phyloP scores from a whole-genome alignment of 352 stramenopile genomes.

The Pythium brachiatum region DNA sequence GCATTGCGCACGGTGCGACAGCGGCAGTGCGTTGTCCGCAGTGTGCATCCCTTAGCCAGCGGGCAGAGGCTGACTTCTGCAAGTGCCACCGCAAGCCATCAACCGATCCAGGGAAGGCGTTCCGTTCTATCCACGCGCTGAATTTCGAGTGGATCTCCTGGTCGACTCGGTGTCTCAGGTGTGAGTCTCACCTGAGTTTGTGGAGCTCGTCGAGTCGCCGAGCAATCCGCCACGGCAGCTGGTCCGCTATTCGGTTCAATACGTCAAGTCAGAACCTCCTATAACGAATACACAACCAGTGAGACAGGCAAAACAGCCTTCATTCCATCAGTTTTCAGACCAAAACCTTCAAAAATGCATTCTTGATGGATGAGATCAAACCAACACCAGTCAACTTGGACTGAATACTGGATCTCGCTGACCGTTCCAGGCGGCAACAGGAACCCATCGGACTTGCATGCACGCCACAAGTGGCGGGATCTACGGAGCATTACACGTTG shows the following conservation, averaged over 20 bases:
- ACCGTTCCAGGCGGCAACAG: not conserved
- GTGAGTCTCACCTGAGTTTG: conserved; percentile 15
- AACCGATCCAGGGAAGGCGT: not conserved
- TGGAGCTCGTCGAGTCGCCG: conserved; percentile 16
- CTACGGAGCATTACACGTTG: not conserved
- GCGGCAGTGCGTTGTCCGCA: too few relatives aligned
- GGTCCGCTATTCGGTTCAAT: conserved; percentile 8
- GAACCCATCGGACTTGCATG: conserved; percentile 1
- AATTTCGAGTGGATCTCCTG: conserved; percentile 16
- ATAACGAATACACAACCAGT: not conserved
- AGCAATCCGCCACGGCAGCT: conserved; percentile 8
- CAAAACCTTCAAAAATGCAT: conserved; percentile 2
- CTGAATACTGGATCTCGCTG: conserved; percentile 4
- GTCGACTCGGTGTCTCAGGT: not conserved
- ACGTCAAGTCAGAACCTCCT: not conserved
- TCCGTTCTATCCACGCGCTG: conserved; percentile 12
- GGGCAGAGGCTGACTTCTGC: not conserved
- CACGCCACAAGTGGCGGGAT: conserved; percentile 2
- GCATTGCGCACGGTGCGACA: too few relatives aligned
- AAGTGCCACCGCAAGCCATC: conserved; percentile 1
- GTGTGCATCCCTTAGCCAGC: not conserved
- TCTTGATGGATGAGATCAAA: not conserved
- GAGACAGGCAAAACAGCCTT: conserved; percentile 4
- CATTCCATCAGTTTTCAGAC: not conserved
- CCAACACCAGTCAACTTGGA: conserved; percentile 4